Base-by-base conservation (phyloP, 1,139 yeast species). In the Pneumocystis canis region DNA sequence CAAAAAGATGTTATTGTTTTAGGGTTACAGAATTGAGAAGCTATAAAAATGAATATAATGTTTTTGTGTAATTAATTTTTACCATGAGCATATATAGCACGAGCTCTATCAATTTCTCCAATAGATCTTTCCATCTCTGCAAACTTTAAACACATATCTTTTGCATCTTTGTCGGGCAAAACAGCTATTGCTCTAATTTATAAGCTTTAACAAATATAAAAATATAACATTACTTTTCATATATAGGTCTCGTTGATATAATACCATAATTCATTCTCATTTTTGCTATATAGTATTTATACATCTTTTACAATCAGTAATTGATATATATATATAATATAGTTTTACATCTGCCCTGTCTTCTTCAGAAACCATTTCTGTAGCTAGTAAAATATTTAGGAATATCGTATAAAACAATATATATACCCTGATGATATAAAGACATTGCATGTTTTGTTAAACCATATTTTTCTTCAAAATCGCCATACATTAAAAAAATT, bases 381-480 rank as follows among this genome's bases (percentile, higher is more conserved):
- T 47, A 25, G 54, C 54, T 47, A 47, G 11, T 25, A 25, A 47
- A 47, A 47, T 47, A 28, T 4, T 25, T 47, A n/a, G n/a, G 16
- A 47, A 47, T n/a, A 47, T n/a, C 3, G 3, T 0, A 11, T 25
- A 47, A 47, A 47, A 47, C 7, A 20, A 11, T 67, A 3, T 74
- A 71, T 32, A 78, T 70, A 1, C 82, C 84, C 6, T 77, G 71
- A 30, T 72, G 72, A 63, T 81, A 73, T 0, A 82, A 73, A 62
- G 73, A 75, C 64, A 82, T 72, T 20, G 82, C 75, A 63, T 76
- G 76, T 33, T 77, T 69, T 9, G 75, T 69, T 14, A 80, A 73
- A 0, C 84, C 84, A 40, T 76, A 71, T 6, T 74, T 74, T 65
- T 79, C 80, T 69, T 89, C 96, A 69, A 82, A 82, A 58, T 83